phyloP scores from a whole-genome alignment of 306 rosid genomes.

The Rosa multiflora region DNA sequence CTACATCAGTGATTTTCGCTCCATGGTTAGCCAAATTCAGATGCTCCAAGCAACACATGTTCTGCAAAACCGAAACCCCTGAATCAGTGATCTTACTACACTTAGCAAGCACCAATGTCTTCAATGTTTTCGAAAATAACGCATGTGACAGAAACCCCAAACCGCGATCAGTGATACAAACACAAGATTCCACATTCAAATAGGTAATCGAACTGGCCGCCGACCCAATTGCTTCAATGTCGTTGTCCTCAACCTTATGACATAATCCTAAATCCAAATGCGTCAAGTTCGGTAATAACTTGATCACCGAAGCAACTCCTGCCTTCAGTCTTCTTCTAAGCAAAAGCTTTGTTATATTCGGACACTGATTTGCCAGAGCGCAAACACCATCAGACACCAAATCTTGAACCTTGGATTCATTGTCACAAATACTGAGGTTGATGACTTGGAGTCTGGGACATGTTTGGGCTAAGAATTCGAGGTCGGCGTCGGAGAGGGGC shows the following conservation, averaged over 20 bases:
- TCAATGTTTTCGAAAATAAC: conserved; percentile 22
- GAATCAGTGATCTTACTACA: not conserved
- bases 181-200: conserved; percentile 34
- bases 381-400: not conserved
- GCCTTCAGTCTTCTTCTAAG: conserved; percentile 24
- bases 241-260: not conserved
- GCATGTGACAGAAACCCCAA: conserved; percentile 26
- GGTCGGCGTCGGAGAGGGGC: conserved; percentile 16
- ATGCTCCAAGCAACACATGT: conserved; percentile 27
- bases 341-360: conserved; percentile 6
- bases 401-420: not conserved
- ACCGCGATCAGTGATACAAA: conserved; percentile 33
- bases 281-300: conserved; percentile 17
- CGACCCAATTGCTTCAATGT: conserved; percentile 23
- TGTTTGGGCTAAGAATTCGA: conserved; percentile 15
- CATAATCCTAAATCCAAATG: conserved; percentile 32
- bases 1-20: not conserved
- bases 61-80: not conserved
- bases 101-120: conserved; percentile 7
- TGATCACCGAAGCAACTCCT: conserved; percentile 20
- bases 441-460: conserved; percentile 30
- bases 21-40: conserved; percentile 3
- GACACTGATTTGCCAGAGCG: conserved; percentile 23
- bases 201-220: not conserved
- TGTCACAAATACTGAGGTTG: conserved; percentile 5